Base-by-base conservation (phyloP, 2,329 filamentous ascomycete genomes). In the Thermoascus crustaceus region DNA sequence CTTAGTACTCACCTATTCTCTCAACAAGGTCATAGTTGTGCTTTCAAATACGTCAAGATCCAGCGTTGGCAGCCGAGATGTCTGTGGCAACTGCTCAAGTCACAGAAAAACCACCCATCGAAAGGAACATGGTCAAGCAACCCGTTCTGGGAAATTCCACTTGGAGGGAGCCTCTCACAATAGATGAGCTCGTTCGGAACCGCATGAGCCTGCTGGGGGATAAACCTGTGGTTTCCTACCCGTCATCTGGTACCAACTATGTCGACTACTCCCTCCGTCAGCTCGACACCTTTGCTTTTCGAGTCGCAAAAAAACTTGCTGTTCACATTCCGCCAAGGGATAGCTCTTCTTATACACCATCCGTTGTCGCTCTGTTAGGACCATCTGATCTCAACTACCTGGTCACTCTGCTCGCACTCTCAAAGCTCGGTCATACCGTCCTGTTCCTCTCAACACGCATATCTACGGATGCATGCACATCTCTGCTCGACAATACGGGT, bases 391-490 rank as follows among this genome's bases (percentile, higher is more conserved):
- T 78, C 7, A 69, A 74, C 35, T 74, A 74, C 40, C 60, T 76
- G 23, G 57, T 76, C 22, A 69, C 71, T 3, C 57, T 72, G 26
- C 61, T 77, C 29, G 74, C 71, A 0, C 47, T 79, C 31, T 67
- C 64, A 18, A 68, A 72, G 40, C 55, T 78, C 8, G 75, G 75
- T 6, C 72, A 73, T 54, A 68, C 72, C 0, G 61, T 67, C 2
- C 54, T 78, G 1, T 64, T 76, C 21, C 58, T 78, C 2, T 76
- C 73, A 1, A 73, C 70, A 2, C 57, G 74, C 5, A 61, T 77
- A 2, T 64, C 72, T 2, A 60, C 63, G 2, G 62, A 67, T 34
- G 74, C 74, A 4, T 70, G 73, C 40, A 51, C 63, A 9, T 63
- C 61, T 14, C 50, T 76, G 5, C 55, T 73, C 14, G 54, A 64